These are phyloP conservation scores for Fusarium succisae DNA, from an alignment of 2,329 filamentous ascomycete species.

Conservation along the genomic window DNA sequence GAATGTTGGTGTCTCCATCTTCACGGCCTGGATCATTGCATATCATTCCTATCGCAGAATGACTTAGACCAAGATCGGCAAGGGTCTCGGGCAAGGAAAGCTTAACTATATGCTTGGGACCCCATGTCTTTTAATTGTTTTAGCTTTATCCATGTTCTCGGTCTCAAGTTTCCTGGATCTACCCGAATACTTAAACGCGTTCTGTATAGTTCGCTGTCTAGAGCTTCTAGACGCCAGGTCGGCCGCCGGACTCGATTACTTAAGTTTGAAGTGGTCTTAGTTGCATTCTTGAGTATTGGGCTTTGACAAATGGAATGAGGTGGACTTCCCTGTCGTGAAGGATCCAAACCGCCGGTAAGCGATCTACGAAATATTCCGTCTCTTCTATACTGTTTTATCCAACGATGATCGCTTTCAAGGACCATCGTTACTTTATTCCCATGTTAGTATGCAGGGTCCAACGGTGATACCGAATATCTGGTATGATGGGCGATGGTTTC, in stretches of 20 bases:
- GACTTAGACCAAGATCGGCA: background rate
- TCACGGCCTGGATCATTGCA: conserved; percentile 3
- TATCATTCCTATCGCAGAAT: conserved; percentile 6
- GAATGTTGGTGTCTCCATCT: background rate
- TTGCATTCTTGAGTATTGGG: background rate
- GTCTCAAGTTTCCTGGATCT: background rate
- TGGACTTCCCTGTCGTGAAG: background rate
- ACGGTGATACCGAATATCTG: background rate
- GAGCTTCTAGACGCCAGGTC: background rate
- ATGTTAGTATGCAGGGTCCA: background rate
- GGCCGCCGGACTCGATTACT: background rate
- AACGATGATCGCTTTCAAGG: accelerated
- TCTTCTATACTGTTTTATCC: background rate
- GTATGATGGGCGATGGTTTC: accelerated
- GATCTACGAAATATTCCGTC: background rate
- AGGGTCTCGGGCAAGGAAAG: background rate
- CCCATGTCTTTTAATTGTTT: background rate
- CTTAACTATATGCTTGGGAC: background rate
- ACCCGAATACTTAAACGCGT: background rate
- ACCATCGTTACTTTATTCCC: accelerated
- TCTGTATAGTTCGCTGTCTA: background rate
- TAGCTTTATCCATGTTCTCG: background rate
- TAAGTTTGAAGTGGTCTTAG: background rate
- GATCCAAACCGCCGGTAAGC: background rate
- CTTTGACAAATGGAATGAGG: conserved; percentile 1